Evolutionary conservation across 305 asterid species (phyloP).

Genomic region (Lippia alba): DNA sequence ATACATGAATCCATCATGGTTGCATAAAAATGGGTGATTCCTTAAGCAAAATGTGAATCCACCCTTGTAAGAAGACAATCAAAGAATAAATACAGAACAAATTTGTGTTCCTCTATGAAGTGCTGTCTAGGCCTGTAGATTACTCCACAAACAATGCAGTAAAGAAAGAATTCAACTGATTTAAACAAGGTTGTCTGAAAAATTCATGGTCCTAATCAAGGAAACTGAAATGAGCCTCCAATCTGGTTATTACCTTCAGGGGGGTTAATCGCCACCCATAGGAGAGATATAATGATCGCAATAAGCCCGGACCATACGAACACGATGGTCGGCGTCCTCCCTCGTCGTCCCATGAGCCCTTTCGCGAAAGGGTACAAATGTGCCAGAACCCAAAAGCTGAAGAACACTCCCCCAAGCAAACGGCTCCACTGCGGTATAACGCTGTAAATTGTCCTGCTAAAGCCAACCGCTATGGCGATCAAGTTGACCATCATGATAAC

Average conservation of each 20-base stretch:
- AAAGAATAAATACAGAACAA: constrained; percentile 28
- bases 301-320: constrained; percentile 80
- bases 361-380: constrained; percentile 80
- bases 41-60: constrained; percentile 13
- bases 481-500: constrained; percentile 73
- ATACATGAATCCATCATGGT: neutral
- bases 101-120: constrained; percentile 18
- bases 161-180: constrained; percentile 34
- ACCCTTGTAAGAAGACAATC: constrained; percentile 29
- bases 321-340: constrained; percentile 72
- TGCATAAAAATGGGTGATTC: constrained; percentile 15
- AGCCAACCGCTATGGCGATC: constrained; percentile 72
- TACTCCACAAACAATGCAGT: constrained; percentile 31
- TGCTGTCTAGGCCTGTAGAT: constrained; percentile 24
- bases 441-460: constrained; percentile 68
- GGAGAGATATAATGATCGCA: constrained; percentile 70
- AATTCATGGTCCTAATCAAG: constrained; percentile 38
- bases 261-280: constrained; percentile 79
- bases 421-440: constrained; percentile 80
- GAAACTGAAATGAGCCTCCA: constrained; percentile 72
- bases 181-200: neutral
- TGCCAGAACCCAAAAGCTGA: constrained; percentile 79
- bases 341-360: constrained; percentile 79
- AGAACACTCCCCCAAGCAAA: constrained; percentile 68
- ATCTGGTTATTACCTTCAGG: constrained; percentile 63